Evolutionary conservation across 805 yeast genomes (phyloP), one percentile per base, ranked within the genome.

Genomic region (Pichia scutulata): DNA sequence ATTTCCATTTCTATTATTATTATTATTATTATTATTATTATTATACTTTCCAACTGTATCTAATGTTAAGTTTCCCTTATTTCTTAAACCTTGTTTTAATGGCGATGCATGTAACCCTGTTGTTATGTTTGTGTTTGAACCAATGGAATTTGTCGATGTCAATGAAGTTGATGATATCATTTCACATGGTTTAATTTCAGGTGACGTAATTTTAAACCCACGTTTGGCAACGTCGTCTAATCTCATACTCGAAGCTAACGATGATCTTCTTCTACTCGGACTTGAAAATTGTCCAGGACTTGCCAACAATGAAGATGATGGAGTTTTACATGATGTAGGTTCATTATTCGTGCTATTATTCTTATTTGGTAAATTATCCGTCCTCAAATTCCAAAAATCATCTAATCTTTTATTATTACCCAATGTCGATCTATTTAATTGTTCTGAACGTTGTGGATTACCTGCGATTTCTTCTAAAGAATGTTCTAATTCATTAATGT

Each of bases 191-290:
- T 33, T 39, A 14, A 44, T 19, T 33, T 54, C 57, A 14, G 53
- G 52, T 13, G 56, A 53, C 4, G 47, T 18, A 10, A 10, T 12
- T 25, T 41, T 53, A 8, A 46, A 25, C 4, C 48, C 46, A 16
- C 52, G 50, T 44, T 52, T 57, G 2, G 69, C 69, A 18, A 65
- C 40, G 19, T 62, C 65, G 52, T 65, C 69, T n/a, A 65, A 55
- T n/a, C 52, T 59, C 28, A 63, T 24, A 24, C 49, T 47, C 2
- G 63, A 49, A 10, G 44, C 33, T 16, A 55, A 25, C 4, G 64
- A 42, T 19, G 49, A 45, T 26, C 60, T 49, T 44, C 56, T 53
- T 39, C 48, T 40, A 9, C 45, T 26, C 4, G 48, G 23, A 21
- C 13, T 43, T 25, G 44, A 8, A 23, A 43, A 39, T 13, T 23